Conservation (phyloP, 345 rosid species). For the Eucalyptus lansdowneana region DNA sequence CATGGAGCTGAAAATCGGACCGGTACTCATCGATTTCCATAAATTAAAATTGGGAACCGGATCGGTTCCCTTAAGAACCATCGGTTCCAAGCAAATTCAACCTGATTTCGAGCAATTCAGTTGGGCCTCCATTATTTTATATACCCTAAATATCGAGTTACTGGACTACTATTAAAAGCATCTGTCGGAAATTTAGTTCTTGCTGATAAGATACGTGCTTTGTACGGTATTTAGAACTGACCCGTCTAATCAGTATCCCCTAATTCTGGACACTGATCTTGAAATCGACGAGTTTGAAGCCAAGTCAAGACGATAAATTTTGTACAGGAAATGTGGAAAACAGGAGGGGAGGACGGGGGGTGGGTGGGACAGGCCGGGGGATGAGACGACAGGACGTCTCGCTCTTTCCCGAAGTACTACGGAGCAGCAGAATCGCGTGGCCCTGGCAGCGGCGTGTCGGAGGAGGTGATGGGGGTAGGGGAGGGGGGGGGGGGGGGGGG, state of each 20-base stretch:
- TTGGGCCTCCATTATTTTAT: fast-evolving
- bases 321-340: neutral
- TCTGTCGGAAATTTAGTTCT: too few species aligned
- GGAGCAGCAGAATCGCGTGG: neutral
- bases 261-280: too few species aligned
- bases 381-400: neutral
- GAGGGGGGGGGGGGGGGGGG: fast-evolving
- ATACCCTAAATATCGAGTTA: too few species aligned
- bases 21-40: fast-evolving
- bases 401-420: neutral
- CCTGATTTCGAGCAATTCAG: fast-evolving
- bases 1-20: fast-evolving
- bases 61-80: fast-evolving
- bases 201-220: too few species aligned
- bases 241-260: too few species aligned
- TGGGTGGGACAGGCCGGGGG: neutral
- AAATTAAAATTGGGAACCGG: fast-evolving
- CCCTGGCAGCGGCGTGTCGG: neutral
- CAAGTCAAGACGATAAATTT: neutral
- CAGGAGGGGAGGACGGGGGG: neutral
- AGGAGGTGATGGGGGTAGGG: neutral
- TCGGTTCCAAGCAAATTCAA: fast-evolving
- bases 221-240: too few species aligned
- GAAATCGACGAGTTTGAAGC: neutral
- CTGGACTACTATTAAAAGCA: too few species aligned